Conservation (phyloP, 2,329 filamentous ascomycete genomes). For the Ceratocystis eucalypticola region DNA sequence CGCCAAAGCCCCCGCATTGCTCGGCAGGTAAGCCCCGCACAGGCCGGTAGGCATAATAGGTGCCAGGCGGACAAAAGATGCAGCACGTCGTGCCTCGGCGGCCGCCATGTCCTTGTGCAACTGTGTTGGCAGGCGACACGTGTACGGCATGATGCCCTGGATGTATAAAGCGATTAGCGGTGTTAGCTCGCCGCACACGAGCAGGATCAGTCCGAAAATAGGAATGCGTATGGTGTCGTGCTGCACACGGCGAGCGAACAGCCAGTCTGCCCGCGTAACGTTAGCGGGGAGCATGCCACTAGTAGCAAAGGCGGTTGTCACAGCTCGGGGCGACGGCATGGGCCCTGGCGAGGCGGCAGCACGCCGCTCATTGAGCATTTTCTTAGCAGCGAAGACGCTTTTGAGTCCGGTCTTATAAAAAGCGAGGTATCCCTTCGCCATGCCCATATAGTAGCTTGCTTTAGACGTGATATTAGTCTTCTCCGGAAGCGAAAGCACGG, state of each 20-base stretch:
- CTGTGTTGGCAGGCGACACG: slow-evolving; percentile 73
- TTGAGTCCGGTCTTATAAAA: slow-evolving; percentile 85
- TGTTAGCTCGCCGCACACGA: slow-evolving; percentile 76
- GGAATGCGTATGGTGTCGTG: slow-evolving; percentile 69
- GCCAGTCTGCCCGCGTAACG: slow-evolving; percentile 52
- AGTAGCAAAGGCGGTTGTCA: slow-evolving; percentile 28
- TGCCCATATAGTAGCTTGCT: slow-evolving; percentile 39
- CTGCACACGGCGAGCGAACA: slow-evolving; percentile 52
- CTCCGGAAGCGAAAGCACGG: slow-evolving; percentile 49
- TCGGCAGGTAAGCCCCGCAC: slow-evolving; percentile 19
- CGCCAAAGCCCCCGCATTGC: slow-evolving; percentile 18
- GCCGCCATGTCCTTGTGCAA: slow-evolving; percentile 31
- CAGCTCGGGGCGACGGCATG: slow-evolving; percentile 35
- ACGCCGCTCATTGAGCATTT: slow-evolving; percentile 35
- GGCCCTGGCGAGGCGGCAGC: slow-evolving; percentile 15
- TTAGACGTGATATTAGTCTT: slow-evolving; percentile 32
- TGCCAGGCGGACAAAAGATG: slow-evolving; percentile 35
- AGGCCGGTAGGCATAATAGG: slow-evolving; percentile 27
- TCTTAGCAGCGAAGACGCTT: slow-evolving; percentile 56
- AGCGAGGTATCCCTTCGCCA: slow-evolving; percentile 60
- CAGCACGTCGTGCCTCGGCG: slow-evolving; percentile 36
- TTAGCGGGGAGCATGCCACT: slow-evolving; percentile 47
- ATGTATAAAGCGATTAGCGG: slow-evolving; percentile 64
- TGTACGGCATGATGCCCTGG: slow-evolving; percentile 57
- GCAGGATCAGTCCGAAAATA: slow-evolving; percentile 59